A percentile compares a stretch with the other conserved stretches of the same genome.
Conservation (phyloP, 2,329 filamentous ascomycete genomes). For the Sphaerulina vaccinii region DNA sequence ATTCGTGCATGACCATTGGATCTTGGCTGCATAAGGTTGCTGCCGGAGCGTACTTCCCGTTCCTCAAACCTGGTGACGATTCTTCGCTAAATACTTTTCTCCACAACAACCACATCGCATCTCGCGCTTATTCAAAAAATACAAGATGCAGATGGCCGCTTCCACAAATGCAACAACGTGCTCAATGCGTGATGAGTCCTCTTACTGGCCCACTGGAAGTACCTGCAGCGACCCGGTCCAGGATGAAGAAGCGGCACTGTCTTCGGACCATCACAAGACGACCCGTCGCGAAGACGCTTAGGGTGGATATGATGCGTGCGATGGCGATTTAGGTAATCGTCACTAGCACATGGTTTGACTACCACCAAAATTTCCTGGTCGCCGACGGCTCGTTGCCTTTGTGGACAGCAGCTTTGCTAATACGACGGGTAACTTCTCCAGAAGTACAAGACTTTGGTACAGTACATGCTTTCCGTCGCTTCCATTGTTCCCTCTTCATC, state of each 20-base stretch:
- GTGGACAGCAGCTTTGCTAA: neutral
- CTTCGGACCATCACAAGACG: neutral
- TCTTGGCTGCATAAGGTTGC: neutral
- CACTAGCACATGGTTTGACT: slow-evolving; percentile 6
- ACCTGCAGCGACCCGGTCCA: neutral
- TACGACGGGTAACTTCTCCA: slow-evolving; percentile 8
- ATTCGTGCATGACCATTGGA: neutral
- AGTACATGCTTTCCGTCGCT: neutral
- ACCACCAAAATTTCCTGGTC: slow-evolving; percentile 1
- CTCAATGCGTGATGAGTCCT: neutral
- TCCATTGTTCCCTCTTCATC: neutral
- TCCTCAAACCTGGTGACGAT: neutral
- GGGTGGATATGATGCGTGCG: neutral
- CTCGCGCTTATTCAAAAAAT: neutral
- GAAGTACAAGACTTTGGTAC: neutral
- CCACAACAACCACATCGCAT: neutral
- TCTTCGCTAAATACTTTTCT: neutral
- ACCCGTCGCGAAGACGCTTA: neutral
- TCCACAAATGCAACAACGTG: neutral
- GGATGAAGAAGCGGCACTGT: neutral
- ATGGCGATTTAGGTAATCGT: neutral
- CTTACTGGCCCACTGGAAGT: neutral
- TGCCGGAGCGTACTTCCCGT: neutral
- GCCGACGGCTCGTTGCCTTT: slow-evolving; percentile 1
- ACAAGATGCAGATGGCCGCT: neutral